Percentiles rank a stretch among this genome's conserved stretches.
phyloP scores from a whole-genome alignment of 23 red algal genomes.

The Chondrus crispus region DNA sequence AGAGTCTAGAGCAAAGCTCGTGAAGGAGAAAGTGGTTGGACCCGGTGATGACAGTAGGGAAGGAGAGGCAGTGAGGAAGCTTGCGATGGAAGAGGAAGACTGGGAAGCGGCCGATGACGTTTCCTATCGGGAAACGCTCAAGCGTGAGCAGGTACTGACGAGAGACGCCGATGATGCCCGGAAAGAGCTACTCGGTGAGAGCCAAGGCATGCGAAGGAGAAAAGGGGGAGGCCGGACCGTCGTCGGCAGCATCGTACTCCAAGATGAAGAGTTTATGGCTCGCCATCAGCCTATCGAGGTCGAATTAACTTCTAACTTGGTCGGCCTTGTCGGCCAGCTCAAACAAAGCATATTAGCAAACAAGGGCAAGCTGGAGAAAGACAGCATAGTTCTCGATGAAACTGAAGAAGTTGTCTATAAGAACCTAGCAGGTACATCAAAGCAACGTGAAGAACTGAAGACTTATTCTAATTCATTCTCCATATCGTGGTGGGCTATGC shows the following conservation, averaged over 20 bases:
- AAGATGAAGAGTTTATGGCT: conserved; percentile 58
- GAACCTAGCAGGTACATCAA: conserved; percentile 27
- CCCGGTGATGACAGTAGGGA: background rate
- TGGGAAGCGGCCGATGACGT: conserved; percentile 50
- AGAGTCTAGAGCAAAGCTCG: background rate
- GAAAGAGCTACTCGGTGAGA: conserved; percentile 5
- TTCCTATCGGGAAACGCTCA: conserved; percentile 44
- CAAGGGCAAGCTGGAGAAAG: conserved; percentile 60
- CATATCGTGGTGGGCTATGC: conserved; percentile 61
- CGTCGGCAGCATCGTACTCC: background rate
- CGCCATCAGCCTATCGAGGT: conserved; percentile 63
- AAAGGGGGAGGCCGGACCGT: background rate
- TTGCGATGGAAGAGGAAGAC: too few relatives aligned
- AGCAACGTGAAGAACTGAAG: conserved; percentile 20
- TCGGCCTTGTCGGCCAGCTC: conserved; percentile 56
- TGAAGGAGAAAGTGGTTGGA: background rate
- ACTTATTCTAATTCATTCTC: conserved; percentile 9
- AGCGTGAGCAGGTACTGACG: background rate
- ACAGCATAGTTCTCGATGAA: conserved; percentile 35
- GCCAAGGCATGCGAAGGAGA: conserved; percentile 29
- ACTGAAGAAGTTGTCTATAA: conserved; percentile 51
- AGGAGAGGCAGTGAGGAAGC: too few relatives aligned
- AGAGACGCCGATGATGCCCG: background rate
- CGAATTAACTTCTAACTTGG: conserved; percentile 58
- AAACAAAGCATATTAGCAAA: conserved; percentile 49